These are phyloP conservation scores for Novymonas esmeraldas DNA, from an alignment of 208 protist species.

Conservation along the genomic window DNA sequence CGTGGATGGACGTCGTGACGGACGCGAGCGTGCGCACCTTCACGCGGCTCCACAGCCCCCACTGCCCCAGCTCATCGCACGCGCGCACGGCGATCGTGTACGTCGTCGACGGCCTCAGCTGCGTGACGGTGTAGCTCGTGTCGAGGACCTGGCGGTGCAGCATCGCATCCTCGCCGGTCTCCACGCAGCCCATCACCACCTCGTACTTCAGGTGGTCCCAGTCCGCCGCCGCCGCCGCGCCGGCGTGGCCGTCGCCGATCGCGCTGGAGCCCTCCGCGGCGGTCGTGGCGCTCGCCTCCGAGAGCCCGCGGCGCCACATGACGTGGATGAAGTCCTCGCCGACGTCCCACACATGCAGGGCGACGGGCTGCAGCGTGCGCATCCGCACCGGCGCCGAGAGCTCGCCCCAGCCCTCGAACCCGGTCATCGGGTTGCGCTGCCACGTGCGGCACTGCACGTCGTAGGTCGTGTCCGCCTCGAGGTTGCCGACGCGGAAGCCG, in stretches of 20 bases:
- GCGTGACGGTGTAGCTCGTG: slow-evolving; percentile 86
- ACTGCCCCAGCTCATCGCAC: slow-evolving; percentile 83
- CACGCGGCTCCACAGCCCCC: slow-evolving; percentile 84
- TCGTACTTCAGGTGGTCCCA: slow-evolving; percentile 90
- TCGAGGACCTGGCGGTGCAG: slow-evolving; percentile 83
- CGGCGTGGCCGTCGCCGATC: not conserved
- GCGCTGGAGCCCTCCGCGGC: not conserved
- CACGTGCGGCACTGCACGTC: slow-evolving; percentile 73
- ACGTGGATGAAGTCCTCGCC: slow-evolving; percentile 91
- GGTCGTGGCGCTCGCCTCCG: slow-evolving; percentile 15
- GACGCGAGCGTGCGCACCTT: slow-evolving; percentile 83
- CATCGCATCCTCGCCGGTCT: slow-evolving; percentile 79
- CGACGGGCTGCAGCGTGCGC: slow-evolving; percentile 75
- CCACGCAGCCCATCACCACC: slow-evolving; percentile 80
- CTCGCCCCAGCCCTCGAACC: slow-evolving; percentile 84
- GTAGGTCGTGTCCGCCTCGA: slow-evolving; percentile 78
- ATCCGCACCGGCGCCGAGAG: slow-evolving; percentile 67
- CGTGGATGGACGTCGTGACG: slow-evolving; percentile 79
- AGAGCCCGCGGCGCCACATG: slow-evolving; percentile 71
- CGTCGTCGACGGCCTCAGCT: slow-evolving; percentile 77
- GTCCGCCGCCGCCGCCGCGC: not conserved
- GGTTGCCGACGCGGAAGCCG: slow-evolving; percentile 71
- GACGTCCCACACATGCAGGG: slow-evolving; percentile 80
- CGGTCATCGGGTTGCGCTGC: slow-evolving; percentile 73
- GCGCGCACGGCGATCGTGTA: slow-evolving; percentile 90